Evolutionary conservation across 2,329 filamentous ascomycete genomes (phyloP), one percentile per base, ranked within the genome.

Genomic region (Ophiocordyceps australis): DNA sequence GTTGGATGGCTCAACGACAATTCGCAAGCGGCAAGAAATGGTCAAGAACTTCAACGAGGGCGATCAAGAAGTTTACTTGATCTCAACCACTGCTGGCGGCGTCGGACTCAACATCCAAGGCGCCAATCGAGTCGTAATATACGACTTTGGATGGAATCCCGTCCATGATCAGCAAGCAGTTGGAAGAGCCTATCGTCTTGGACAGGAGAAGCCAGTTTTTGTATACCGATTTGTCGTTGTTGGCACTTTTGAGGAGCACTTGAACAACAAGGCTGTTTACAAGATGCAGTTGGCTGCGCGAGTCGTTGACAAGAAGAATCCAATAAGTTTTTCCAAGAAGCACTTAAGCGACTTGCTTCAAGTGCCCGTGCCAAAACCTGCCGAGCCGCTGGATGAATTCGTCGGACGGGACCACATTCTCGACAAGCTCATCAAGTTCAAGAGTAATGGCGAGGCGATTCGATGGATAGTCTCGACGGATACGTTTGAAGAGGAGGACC

Each of bases 51-150:
- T 93, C 57, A 85, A 89, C 36, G 41, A 43, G 0, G 55, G 54
- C 1, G 34, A 49, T 3, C 46, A 51, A 2, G 60, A 71, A 14
- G 58, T 91, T 1, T 80, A 80, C 41, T 54, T 94, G 3, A 82
- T 93, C 29, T 92, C 82, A 0, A 93, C 82, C 1, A 71, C 50
- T 31, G 81, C 85, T 7, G 85, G 83, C 14, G 81, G 82, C 0
- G 54, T 83, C 2, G 85, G 85, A 0, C 57, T 93, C 25, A 94
- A 94, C 32, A 75, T 94, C 9, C 67, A 69, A 21, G 74, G 76
- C 2, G 85, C 85, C 2, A 93, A 83, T 43, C 69, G 85, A 13
- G 79, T 93, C 2, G 65, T 94, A 13, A 75, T 94, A 13, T 77
- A 91, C 29, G 85, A 94, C 43, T 81, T 77, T 40, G 60, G 63